Base-by-base conservation (phyloP, 1,284 basidiomycete genomes). In the Ustilago shanxiensis region DNA sequence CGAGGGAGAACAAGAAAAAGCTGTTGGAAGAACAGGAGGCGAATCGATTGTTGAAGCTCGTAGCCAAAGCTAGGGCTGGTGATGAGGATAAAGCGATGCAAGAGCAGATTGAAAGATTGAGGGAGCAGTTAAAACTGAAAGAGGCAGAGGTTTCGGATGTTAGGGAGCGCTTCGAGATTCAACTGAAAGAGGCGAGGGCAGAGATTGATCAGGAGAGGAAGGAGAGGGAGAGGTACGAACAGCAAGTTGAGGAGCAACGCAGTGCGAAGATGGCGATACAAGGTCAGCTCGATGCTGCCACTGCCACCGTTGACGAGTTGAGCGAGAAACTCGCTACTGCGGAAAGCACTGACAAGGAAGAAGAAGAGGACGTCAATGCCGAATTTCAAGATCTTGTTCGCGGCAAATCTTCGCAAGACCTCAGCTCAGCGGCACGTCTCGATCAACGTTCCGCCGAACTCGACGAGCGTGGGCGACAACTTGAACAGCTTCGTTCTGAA, bases 1-100 rank as follows among this genome's bases (percentile, higher is more conserved):
- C 74, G 35, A 58, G 72, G 4, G 68, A 78, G 68, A 61, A 68
- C 33, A 59, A 54, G 24, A 63, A 53, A 18, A 55, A 45, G n/a
- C 22, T 68, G 39, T 20, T 60, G n/a, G 76, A 74, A 41, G 76
- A 74, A 26, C 62, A 64, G 57, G 80, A 81, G 61, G 76, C 72
- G 10, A 79, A 74, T 26, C 33, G 72, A 3, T 45, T 80, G 41
- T 53, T 79, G 31, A 76, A 79, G 54, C 33, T 80, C 4, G 75
- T 79, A 3, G 71, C 71, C 4, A 61, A 78, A 31, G 60, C 71
- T 7, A 62, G 66, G 11, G 75, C 58, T 4, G 60, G 51, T n/a
- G 72, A 72, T 18, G 64, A 72, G 22, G 64, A 71, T 29, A 45
- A 59, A 6, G 60, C 44, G 16, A 7, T 67, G 39, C 52, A 75